Percentiles rank a stretch among this genome's conserved stretches.
Evolutionary conservation across 805 yeast species (phyloP).

Genomic region (Saturnispora besseyi): DNA sequence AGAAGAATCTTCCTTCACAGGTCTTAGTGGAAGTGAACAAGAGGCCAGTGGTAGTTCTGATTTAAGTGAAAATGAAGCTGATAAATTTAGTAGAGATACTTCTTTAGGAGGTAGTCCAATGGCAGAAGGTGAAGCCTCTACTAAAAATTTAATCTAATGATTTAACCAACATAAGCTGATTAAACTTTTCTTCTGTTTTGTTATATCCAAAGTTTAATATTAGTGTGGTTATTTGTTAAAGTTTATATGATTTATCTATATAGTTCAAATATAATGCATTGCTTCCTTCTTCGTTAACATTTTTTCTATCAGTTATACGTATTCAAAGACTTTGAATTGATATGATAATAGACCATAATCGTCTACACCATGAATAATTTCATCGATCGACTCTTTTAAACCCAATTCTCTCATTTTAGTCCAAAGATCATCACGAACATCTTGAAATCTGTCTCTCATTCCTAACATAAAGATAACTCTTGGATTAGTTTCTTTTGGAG

Average conservation of each 20-base stretch:
- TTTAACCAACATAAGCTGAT: no score
- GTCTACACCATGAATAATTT: constrained; percentile 59
- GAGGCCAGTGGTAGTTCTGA: not conserved
- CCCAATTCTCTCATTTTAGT: constrained; percentile 33
- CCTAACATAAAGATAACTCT: constrained; percentile 70
- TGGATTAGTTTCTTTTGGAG: constrained; percentile 22
- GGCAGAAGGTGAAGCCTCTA: not conserved
- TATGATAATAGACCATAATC: constrained; percentile 75
- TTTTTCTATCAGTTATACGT: not conserved
- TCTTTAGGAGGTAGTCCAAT: not conserved
- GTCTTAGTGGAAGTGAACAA: constrained; percentile 1
- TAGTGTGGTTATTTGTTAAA: not conserved
- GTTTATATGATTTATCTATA: not conserved
- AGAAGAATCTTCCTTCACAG: constrained; percentile 1
- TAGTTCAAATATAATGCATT: not conserved
- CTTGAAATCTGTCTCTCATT: constrained; percentile 53
- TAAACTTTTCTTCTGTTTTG: no score
- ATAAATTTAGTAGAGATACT: not conserved
- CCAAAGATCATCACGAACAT: constrained; percentile 59
- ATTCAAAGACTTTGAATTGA: constrained; percentile 34
- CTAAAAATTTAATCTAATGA: not conserved
- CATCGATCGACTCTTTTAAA: constrained; percentile 30
- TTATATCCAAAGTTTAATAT: not conserved
- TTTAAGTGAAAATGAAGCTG: constrained; percentile 4
- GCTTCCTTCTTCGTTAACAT: no score